A percentile compares a stretch with the other conserved stretches of the same genome.
These are phyloP conservation scores for Saccharomyces hybrid DNA, from an alignment of 1,139 yeast genomes.

Conservation along the genomic window DNA sequence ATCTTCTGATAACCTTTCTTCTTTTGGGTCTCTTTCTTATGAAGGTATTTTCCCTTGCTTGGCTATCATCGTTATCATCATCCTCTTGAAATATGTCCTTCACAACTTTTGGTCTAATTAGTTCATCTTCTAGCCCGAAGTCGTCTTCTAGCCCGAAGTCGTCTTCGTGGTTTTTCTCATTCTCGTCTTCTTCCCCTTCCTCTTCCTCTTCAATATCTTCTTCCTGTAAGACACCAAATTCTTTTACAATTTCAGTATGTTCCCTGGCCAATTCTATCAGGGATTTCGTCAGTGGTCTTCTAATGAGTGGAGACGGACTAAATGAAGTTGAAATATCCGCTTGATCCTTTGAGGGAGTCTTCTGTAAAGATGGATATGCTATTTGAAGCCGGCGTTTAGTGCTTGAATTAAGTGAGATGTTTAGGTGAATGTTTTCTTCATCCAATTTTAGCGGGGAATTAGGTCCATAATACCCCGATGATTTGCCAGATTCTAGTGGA, in stretches of 20 bases:
- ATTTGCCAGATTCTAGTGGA: background rate
- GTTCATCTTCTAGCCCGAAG: slow-evolving; percentile 7
- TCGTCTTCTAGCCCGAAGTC: slow-evolving; percentile 8
- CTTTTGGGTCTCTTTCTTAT: slow-evolving; percentile 7
- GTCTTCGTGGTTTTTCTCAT: background rate
- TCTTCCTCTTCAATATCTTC: slow-evolving; percentile 7
- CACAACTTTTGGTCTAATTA: background rate
- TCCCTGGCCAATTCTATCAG: slow-evolving; percentile 23
- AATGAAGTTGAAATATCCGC: slow-evolving; percentile 8
- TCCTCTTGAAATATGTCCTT: slow-evolving; percentile 9
- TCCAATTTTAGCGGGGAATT: slow-evolving; percentile 28
- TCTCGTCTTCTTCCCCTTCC: slow-evolving; percentile 2
- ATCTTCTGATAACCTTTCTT: slow-evolving; percentile 17
- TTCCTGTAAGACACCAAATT: slow-evolving; percentile 9
- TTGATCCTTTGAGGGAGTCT: slow-evolving; percentile 10
- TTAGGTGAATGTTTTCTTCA: slow-evolving; percentile 9
- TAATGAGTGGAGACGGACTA: slow-evolving; percentile 30
- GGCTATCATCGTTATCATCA: slow-evolving; percentile 3
- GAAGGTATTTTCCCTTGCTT: slow-evolving; percentile 1
- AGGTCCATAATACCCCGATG: slow-evolving; percentile 21
- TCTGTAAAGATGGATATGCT: slow-evolving; percentile 1
- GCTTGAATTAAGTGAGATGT: slow-evolving; percentile 5
- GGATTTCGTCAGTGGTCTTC: slow-evolving; percentile 23
- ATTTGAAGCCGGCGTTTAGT: background rate
- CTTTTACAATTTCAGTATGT: slow-evolving; percentile 20